Base-by-base conservation (phyloP, 2,329 filamentous ascomycete genomes). In the Sporothrix humicola region DNA sequence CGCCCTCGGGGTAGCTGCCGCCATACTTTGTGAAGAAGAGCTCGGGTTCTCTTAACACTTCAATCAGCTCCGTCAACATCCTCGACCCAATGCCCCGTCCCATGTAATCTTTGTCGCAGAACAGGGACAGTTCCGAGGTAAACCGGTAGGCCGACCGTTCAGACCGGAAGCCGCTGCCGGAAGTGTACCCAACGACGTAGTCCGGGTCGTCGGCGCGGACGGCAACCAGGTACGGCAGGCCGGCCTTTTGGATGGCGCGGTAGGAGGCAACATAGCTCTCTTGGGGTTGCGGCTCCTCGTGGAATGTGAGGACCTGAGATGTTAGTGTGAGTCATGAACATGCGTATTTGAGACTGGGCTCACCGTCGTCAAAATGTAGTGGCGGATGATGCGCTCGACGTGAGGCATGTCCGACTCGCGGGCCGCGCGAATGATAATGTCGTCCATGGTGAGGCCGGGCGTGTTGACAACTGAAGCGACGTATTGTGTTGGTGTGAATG, bases 331-430 rank as follows among this genome's bases (percentile, higher is more conserved):
- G 31, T 37, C 31, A 37, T 37, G 31, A 37, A 37, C 5, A 37
- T n/a, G 52, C 13, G 5, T 9, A 15, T 26, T 37, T 3, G 12
- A 2, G 20, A 8, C 2, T 15, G 8, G 8, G 17, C 42, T 17
- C 26, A 73, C 72, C 23, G 68, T 73, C 42, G 46, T 71, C 12
- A 50, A n/a, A 3, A 73, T 68, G 72, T 73, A 73, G 37, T 73
- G 59, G 9, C 20, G 37, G 48, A 52, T 46, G 68, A 73, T 73
- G 58, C 58, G 72, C 48, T 61, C 37, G 12, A 71, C 17, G 20
- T 44, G 68, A 20, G 72, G 58, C 58, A 73, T 71, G 58, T 73
- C 72, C 2, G 72, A 68, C 72, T 71, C 72, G 23, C 68, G 37
- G 37, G 72, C 72, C 5, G 72, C 46, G 7, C 72, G 56, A 37